A percentile compares a stretch with the other conserved stretches of the same genome.
These are phyloP conservation scores for Omphalea diandra DNA, from an alignment of 441 rosid species.

Conservation along the genomic window DNA sequence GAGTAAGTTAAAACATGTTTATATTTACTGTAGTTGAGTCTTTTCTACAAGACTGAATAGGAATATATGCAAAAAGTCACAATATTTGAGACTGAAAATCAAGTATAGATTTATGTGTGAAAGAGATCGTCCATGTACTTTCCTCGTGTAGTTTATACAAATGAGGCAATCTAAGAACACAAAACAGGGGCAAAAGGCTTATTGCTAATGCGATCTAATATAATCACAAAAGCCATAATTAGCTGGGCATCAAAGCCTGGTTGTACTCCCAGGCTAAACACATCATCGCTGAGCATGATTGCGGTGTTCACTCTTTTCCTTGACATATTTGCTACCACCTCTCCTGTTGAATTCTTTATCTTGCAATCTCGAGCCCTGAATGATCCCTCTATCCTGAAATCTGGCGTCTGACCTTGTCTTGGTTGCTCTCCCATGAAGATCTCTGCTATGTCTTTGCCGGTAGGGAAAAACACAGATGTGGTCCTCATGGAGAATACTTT, in stretches of 20 bases:
- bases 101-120: neutral
- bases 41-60: no score
- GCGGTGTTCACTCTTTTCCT: conserved; percentile 45
- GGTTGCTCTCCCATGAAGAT: conserved; percentile 28
- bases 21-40: no score
- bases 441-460: conserved; percentile 31
- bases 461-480: conserved; percentile 20
- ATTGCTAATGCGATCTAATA: conserved; percentile 46
- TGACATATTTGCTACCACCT: conserved; percentile 32
- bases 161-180: conserved; percentile 33
- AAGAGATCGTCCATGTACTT: neutral
- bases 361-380: conserved; percentile 41
- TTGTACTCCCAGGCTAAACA: conserved; percentile 41
- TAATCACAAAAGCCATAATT: conserved; percentile 44
- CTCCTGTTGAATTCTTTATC: conserved; percentile 30
- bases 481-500: conserved; percentile 48
- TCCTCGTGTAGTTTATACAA: neutral
- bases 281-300: conserved; percentile 44
- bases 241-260: conserved; percentile 44
- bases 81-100: no score
- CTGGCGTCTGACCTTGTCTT: conserved; percentile 22
- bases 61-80: no score
- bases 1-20: no score
- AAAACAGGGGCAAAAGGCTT: conserved; percentile 35
- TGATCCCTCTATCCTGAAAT: conserved; percentile 44